phyloP scores from a whole-genome alignment of 352 stramenopile genomes.

The Elongisporangium anandrum region DNA sequence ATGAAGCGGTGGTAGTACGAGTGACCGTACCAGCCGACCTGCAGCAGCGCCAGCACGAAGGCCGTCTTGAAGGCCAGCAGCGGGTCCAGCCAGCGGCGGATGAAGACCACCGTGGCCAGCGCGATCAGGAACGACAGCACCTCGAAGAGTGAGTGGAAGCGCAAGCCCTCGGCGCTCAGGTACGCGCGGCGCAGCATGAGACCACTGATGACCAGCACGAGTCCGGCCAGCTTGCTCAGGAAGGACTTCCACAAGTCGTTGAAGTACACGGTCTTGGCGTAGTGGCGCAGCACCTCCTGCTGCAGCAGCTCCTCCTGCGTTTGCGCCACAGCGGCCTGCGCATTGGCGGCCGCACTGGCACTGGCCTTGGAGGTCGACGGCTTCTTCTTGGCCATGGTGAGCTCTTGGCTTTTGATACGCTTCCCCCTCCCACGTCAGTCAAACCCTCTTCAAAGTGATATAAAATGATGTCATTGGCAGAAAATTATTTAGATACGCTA shows the following conservation, averaged over 20 bases:
- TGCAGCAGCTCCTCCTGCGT: slow-evolving; percentile 35
- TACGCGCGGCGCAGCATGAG: slow-evolving; percentile 61
- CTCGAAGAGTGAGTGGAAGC: slow-evolving; percentile 63
- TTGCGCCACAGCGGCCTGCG: slow-evolving; percentile 13
- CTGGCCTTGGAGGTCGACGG: background rate
- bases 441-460: too few relatives aligned
- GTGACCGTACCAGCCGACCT: slow-evolving; percentile 58
- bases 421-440: too few relatives aligned
- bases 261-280: slow-evolving; percentile 83
- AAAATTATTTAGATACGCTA: too few relatives aligned
- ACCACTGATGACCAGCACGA: slow-evolving; percentile 64
- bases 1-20: slow-evolving; percentile 47
- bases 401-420: slow-evolving; percentile 1
- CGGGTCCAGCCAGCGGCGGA: slow-evolving; percentile 52
- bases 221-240: slow-evolving; percentile 64
- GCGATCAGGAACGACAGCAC: slow-evolving; percentile 52
- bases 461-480: too few relatives aligned
- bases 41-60: slow-evolving; percentile 70
- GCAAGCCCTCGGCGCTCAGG: slow-evolving; percentile 32
- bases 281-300: slow-evolving; percentile 72
- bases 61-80: slow-evolving; percentile 74
- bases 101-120: slow-evolving; percentile 51
- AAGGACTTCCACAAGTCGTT: slow-evolving; percentile 85
- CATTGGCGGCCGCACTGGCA: slow-evolving; percentile 4
- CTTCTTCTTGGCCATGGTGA: slow-evolving; percentile 12